These are phyloP conservation scores for Alternaria incomplexa DNA, from an alignment of 2,329 filamentous ascomycete genomes.

Conservation along the genomic window DNA sequence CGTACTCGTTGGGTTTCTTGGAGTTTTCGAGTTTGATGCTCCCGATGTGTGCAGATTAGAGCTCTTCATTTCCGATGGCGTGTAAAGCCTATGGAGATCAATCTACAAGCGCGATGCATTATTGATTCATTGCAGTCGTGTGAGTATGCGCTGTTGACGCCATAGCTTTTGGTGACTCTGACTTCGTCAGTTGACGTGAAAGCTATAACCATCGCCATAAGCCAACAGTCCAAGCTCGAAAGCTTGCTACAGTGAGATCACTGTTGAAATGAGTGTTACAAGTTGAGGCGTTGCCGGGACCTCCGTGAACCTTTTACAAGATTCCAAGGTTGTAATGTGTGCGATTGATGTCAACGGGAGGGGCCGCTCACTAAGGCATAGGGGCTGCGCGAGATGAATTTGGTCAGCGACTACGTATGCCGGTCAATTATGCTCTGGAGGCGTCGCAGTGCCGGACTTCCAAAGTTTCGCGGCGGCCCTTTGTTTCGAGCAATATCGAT, in stretches of 20 bases:
- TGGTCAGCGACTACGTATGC: background rate
- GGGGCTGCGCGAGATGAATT: background rate
- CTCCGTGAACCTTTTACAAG: background rate
- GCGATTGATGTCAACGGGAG: background rate
- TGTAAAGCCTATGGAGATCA: background rate
- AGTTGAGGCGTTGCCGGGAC: background rate
- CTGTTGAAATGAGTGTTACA: background rate
- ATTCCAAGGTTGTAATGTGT: background rate
- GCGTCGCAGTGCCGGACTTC: background rate
- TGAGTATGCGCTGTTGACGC: background rate
- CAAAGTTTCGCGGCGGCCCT: background rate
- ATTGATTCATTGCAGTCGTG: background rate
- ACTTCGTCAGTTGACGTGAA: background rate
- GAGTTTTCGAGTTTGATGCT: background rate
- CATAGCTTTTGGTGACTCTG: slow-evolving; percentile 6
- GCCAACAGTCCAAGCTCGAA: slow-evolving; percentile 1
- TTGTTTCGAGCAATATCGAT: background rate
- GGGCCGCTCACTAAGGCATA: background rate
- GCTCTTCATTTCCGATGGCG: background rate
- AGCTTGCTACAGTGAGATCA: background rate
- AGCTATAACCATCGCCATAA: background rate
- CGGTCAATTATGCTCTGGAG: background rate
- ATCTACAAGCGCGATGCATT: background rate
- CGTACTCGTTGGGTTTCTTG: slow-evolving; percentile 6
- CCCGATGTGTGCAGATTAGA: background rate